Conservation (phyloP, 495 filamentous ascomycete genomes). For the Xanthoparmelia taractica region DNA sequence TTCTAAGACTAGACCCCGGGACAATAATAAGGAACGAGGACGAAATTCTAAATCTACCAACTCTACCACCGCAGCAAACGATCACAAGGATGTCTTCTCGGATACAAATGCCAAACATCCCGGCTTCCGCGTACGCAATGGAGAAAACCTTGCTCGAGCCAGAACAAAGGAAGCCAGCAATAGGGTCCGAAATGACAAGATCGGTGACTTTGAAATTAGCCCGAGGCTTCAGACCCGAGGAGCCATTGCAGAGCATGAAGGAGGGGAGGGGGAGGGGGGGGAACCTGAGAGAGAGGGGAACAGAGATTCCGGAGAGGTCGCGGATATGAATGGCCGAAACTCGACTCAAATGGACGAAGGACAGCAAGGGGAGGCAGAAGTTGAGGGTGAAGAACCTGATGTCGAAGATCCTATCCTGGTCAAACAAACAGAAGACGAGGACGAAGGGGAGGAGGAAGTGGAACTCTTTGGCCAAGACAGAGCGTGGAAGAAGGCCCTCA, state of each 20-base stretch:
- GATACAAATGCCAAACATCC: no score
- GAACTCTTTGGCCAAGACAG: constrained; percentile 5
- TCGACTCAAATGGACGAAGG: background rate
- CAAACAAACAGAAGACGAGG: background rate
- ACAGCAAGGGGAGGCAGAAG: background rate
- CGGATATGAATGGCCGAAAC: background rate
- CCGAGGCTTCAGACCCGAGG: background rate
- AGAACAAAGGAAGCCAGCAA: background rate
- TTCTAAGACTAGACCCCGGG: background rate
- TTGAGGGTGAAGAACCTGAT: background rate
- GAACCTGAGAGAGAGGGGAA: background rate
- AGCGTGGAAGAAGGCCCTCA: constrained; percentile 5
- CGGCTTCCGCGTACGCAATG: background rate
- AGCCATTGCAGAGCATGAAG: background rate
- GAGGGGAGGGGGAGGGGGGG: background rate
- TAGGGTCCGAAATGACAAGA: background rate
- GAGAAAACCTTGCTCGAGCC: background rate
- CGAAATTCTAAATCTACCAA: background rate
- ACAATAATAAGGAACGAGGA: background rate
- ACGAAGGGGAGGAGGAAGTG: background rate
- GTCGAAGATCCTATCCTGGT: background rate
- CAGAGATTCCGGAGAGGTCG: background rate
- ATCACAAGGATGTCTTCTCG: background rate
- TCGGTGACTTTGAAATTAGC: background rate
- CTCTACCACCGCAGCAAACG: background rate